Conservation (phyloP, 2,329 filamentous ascomycete species). For the Neobulgaria alba region DNA sequence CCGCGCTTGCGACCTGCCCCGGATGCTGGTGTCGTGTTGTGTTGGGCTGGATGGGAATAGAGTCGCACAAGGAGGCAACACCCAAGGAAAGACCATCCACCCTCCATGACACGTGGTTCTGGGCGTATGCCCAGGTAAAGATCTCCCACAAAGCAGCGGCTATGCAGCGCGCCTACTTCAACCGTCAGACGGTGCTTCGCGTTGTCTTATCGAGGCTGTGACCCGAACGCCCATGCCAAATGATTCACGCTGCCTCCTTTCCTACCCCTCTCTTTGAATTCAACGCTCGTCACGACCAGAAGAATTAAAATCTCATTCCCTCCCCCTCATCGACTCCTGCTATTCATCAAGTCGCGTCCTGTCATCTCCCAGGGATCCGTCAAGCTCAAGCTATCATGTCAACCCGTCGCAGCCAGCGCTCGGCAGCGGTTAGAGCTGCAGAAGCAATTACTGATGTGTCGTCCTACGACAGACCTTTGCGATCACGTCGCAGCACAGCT, state of each 20-base stretch:
- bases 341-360: constrained; percentile 1
- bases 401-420: constrained; percentile 25
- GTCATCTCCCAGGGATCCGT: neutral
- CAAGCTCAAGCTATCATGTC: constrained; percentile 13
- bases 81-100: neutral
- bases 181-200: constrained; percentile 3
- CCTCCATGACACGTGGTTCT: neutral
- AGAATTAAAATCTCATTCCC: neutral
- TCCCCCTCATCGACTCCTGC: too few relatives aligned
- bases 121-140: too few relatives aligned
- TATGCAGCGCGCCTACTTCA: neutral
- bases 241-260: constrained; percentile 4
- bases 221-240: constrained; percentile 15
- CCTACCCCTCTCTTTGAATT: constrained; percentile 4
- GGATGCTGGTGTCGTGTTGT: neutral
- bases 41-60: neutral
- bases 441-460: constrained; percentile 23
- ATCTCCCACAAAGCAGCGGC: neutral
- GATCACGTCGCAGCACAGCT: constrained; percentile 23
- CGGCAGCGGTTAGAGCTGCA: constrained; percentile 22
- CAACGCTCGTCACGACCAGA: neutral
- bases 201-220: constrained; percentile 19
- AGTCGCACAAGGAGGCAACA: neutral
- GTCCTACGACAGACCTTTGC: constrained; percentile 19
- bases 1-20: neutral